Base-by-base conservation (phyloP, 2,329 filamentous ascomycete genomes). In the Diatrype stigma region DNA sequence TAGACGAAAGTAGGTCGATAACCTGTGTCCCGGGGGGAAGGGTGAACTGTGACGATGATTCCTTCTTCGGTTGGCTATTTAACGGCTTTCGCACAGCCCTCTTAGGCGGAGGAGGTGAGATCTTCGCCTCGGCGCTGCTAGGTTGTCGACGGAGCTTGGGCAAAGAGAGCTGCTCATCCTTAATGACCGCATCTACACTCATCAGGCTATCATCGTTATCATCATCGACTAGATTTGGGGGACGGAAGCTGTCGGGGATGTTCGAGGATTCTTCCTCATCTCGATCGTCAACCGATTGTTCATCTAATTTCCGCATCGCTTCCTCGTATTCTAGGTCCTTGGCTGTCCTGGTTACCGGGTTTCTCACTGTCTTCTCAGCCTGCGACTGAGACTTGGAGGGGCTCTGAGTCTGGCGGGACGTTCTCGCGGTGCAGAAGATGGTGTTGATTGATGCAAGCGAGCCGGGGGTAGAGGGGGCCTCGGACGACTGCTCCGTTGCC, bases 271-370 rank as follows among this genome's bases (percentile, higher is more conserved):
- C 60, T 2, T 57, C 54, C 6, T 57, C 63, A 3, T 57, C 63
- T 2, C 58, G 65, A 2, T 66, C 64, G 2, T 53, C 49, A n/a
- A 58, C 58, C 2, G 60, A 51, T 5, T 52, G 52, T 5, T 62
- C 59, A 22, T 77, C 75, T 1, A 76, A 56, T 26, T 63, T 71
- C 26, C 67, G 67, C 69, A 77, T 77, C 11, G 66, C 70, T 48
- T 73, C 73, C 35, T 77, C 69, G 47, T 76, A 76, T 12, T 72
- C 73, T 2, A 57, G 32, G 48, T 76, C 67, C 6, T 50, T 58
- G 44, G 51, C 51, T 1, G 57, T 52, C 17, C 5, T 23, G 3
- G 14, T 28, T 53, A 56, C 3, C 54, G 51, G 16, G 49, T 46
- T 28, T 51, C 60, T 46, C 63, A 59, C 54, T 30, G 67, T 66